A percentile compares a stretch with the other conserved stretches of the same genome.
These are phyloP conservation scores for Fusarium pseudograminearum DNA, from an alignment of 2,329 filamentous ascomycete genomes.

Conservation along the genomic window DNA sequence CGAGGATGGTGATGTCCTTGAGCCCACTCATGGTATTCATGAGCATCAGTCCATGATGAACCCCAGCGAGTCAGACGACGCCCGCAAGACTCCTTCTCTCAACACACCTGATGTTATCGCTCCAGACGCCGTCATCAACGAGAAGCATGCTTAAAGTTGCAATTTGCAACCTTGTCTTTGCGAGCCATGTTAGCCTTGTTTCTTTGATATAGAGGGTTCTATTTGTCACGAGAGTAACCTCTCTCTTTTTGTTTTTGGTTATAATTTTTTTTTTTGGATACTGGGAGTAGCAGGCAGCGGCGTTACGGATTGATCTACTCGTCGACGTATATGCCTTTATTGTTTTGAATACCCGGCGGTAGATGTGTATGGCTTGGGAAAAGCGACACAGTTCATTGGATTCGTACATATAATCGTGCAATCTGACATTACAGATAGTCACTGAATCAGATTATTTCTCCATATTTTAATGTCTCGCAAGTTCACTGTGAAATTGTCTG, in stretches of 20 bases:
- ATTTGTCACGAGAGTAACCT: slow-evolving; percentile 9
- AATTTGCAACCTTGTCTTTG: slow-evolving; percentile 10
- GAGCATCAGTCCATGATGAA: slow-evolving; percentile 66
- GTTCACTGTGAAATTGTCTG: neutral
- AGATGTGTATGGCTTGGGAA: slow-evolving; percentile 41
- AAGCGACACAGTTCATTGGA: slow-evolving; percentile 39
- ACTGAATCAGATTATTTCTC: slow-evolving; percentile 37
- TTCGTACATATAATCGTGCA: slow-evolving; percentile 32
- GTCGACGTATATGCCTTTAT: slow-evolving; percentile 22
- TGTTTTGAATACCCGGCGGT: slow-evolving; percentile 44
- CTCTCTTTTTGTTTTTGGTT: slow-evolving; percentile 12
- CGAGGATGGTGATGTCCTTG: slow-evolving; percentile 66
- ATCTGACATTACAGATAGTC: slow-evolving; percentile 35
- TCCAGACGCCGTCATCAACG: slow-evolving; percentile 24
- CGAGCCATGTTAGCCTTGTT: slow-evolving; percentile 37
- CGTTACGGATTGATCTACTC: slow-evolving; percentile 37
- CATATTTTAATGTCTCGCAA: neutral
- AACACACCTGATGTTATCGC: slow-evolving; percentile 24
- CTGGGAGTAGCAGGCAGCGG: slow-evolving; percentile 46
- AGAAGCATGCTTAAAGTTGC: slow-evolving; percentile 31
- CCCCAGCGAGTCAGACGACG: slow-evolving; percentile 48
- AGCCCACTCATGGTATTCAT: slow-evolving; percentile 78
- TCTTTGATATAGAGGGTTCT: slow-evolving; percentile 36
- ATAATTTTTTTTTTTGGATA: slow-evolving; percentile 14
- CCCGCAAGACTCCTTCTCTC: slow-evolving; percentile 43